Conservation (phyloP, 1,284 basidiomycete genomes). For the Termitomyces sp. region DNA sequence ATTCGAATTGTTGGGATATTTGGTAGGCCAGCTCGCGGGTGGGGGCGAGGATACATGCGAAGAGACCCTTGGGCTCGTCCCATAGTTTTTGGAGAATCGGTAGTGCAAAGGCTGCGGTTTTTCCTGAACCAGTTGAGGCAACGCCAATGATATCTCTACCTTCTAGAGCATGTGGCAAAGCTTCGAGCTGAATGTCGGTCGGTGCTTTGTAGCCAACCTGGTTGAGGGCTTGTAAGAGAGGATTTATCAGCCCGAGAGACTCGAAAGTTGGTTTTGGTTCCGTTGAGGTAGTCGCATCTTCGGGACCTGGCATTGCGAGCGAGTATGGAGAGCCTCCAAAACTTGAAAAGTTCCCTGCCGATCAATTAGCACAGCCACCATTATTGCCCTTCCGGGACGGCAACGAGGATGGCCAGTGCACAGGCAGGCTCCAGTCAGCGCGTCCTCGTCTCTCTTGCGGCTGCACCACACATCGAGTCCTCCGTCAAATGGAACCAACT, state of each 20-base stretch:
- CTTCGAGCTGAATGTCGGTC: constrained; percentile 87
- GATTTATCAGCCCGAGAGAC: constrained; percentile 83
- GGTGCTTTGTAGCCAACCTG: constrained; percentile 84
- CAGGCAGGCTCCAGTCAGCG: constrained; percentile 25
- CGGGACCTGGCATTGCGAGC: constrained; percentile 50
- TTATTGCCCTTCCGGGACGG: constrained; percentile 6
- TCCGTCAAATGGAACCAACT: constrained; percentile 72
- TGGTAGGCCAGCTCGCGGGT: constrained; percentile 99
- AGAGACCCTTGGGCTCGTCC: constrained; percentile 93
- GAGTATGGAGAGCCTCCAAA: constrained; percentile 5
- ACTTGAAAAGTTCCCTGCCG: constrained; percentile 1
- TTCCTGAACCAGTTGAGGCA: constrained; percentile 95
- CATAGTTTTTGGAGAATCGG: constrained; percentile 96
- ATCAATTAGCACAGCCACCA: constrained; percentile 20
- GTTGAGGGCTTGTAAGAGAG: constrained; percentile 83
- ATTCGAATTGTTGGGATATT: constrained; percentile 94
- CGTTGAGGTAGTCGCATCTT: constrained; percentile 57
- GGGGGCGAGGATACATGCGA: constrained; percentile 91
- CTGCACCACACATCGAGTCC: constrained; percentile 54
- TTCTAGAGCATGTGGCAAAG: constrained; percentile 87
- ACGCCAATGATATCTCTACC: constrained; percentile 97
- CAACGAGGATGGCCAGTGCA: constrained; percentile 13
- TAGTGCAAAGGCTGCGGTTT: constrained; percentile 96
- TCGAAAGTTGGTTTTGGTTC: constrained; percentile 44
- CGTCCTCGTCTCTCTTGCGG: constrained; percentile 63